Evolutionary conservation across 1,284 basidiomycete genomes (phyloP).

Genomic region (Apiotrichum siamense): DNA sequence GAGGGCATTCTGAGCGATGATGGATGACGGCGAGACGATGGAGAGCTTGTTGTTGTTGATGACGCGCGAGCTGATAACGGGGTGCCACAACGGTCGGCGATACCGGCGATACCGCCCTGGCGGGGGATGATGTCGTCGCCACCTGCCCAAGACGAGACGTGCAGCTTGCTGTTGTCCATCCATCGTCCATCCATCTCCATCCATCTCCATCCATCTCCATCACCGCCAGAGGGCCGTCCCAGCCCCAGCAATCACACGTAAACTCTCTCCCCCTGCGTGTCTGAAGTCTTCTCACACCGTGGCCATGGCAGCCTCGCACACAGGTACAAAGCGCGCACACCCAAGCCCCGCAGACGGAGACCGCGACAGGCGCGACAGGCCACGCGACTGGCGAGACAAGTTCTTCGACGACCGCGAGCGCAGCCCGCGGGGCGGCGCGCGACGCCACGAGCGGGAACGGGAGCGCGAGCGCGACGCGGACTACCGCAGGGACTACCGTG

Average conservation of each 20-base stretch:
- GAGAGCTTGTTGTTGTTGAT: no score
- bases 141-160: no score
- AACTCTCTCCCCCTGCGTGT: constrained; percentile 4
- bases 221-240: background rate
- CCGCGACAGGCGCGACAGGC: constrained; percentile 54
- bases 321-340: constrained; percentile 12
- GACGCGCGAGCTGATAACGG: background rate
- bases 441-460: constrained; percentile 6
- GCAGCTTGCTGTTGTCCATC: no score
- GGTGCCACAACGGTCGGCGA: background rate
- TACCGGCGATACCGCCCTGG: background rate
- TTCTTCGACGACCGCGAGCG: constrained; percentile 51
- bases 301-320: constrained; percentile 5
- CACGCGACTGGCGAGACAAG: constrained; percentile 69
- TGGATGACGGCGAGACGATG: background rate
- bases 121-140: background rate
- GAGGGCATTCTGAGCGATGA: background rate
- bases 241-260: constrained; percentile 4
- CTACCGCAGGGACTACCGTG: constrained; percentile 7
- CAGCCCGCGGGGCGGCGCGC: constrained; percentile 1
- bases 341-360: constrained; percentile 1
- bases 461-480: constrained; percentile 11
- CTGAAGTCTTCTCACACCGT: constrained; percentile 15
- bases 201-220: background rate
- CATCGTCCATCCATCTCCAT: background rate